phyloP scores from a whole-genome alignment of 495 filamentous ascomycete species.

The Entonaema liquescens region DNA sequence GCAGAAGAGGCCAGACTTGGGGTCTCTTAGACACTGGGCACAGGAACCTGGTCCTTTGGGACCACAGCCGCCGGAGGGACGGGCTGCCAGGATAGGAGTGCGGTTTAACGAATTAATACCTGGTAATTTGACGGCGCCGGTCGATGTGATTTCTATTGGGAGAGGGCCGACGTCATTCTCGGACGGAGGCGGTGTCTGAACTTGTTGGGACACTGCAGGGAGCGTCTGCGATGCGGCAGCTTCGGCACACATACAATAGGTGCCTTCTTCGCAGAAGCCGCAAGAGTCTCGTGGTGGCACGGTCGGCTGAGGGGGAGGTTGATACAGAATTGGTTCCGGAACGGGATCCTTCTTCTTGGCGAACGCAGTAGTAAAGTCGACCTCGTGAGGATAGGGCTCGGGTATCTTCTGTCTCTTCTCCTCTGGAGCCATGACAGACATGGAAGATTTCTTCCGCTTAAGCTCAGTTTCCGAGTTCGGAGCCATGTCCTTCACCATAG shows the following conservation, averaged over 20 bases:
- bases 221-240: constrained; percentile 61
- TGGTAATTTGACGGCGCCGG: constrained; percentile 59
- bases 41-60: constrained; percentile 82
- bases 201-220: constrained; percentile 56
- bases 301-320: constrained; percentile 40
- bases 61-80: constrained; percentile 56
- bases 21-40: constrained; percentile 78
- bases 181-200: constrained; percentile 73
- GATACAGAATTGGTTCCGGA: constrained; percentile 38
- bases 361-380: constrained; percentile 77
- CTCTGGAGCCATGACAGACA: constrained; percentile 60
- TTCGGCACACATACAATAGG: constrained; percentile 84
- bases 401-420: constrained; percentile 60
- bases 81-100: constrained; percentile 28
- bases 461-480: constrained; percentile 46
- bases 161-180: constrained; percentile 66
- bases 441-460: constrained; percentile 45
- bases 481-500: constrained; percentile 38
- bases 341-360: constrained; percentile 47
- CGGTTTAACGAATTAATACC: constrained; percentile 47
- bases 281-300: constrained; percentile 67
- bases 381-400: constrained; percentile 61
- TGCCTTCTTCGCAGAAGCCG: constrained; percentile 88
- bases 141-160: constrained; percentile 59
- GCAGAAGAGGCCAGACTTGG: constrained; percentile 85